phyloP scores from a whole-genome alignment of 192 early-diverging fungal species.

The Linderina pennispora region DNA sequence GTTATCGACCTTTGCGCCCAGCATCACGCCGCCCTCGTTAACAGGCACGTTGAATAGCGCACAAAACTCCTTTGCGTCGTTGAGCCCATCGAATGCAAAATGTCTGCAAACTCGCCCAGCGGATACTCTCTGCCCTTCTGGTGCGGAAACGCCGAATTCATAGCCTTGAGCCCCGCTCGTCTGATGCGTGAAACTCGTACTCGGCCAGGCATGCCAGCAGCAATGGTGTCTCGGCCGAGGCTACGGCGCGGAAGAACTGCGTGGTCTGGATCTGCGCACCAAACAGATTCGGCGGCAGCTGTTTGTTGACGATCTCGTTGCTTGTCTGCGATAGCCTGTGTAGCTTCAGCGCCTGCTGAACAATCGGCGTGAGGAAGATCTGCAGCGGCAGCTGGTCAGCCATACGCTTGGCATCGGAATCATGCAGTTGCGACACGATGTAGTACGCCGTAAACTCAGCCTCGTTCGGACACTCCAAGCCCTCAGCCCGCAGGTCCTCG shows the following conservation, averaged over 20 bases:
- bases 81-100: conserved; percentile 57
- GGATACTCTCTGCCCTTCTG: conserved; percentile 44
- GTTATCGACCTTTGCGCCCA: conserved; percentile 33
- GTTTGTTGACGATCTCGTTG: conserved; percentile 38
- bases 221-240: conserved; percentile 53
- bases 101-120: conserved; percentile 41
- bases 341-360: conserved; percentile 67
- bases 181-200: conserved; percentile 68
- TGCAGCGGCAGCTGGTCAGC: conserved; percentile 52
- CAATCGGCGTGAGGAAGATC: conserved; percentile 53
- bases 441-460: conserved; percentile 90
- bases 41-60: conserved; percentile 15
- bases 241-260: conserved; percentile 69
- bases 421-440: conserved; percentile 65
- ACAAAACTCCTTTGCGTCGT: conserved; percentile 45
- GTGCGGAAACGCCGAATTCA: conserved; percentile 59
- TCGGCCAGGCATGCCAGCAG: conserved; percentile 76
- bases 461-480: conserved; percentile 63
- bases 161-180: conserved; percentile 62
- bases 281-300: conserved; percentile 47
- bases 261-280: conserved; percentile 58
- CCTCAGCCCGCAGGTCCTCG: conserved; percentile 58
- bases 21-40: conserved; percentile 14
- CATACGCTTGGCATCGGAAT: conserved; percentile 63
- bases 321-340: conserved; percentile 53